Conservation (phyloP, 2,329 filamentous ascomycete species). For the Epichloe aotearoae region DNA sequence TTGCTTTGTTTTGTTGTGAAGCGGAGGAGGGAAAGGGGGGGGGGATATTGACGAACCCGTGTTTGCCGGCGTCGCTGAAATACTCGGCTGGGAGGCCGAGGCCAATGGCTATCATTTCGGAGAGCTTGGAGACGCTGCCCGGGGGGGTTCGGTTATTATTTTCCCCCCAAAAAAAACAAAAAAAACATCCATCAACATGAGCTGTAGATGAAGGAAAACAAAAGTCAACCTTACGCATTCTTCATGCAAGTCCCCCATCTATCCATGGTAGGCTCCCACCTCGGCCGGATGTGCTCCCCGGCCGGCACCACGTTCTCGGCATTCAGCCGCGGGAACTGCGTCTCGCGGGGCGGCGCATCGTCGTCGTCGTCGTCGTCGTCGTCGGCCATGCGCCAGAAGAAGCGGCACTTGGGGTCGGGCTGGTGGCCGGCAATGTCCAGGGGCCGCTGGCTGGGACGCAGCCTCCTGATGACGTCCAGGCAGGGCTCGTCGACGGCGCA, state of each 20-base stretch:
- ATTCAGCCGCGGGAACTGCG: slow-evolving; percentile 41
- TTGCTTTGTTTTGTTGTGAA: not conserved
- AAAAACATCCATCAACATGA: too few species aligned
- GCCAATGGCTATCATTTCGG: slow-evolving; percentile 45
- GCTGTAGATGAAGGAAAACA: too few species aligned
- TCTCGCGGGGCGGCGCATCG: slow-evolving; percentile 24
- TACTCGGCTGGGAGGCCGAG: slow-evolving; percentile 38
- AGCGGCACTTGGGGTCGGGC: slow-evolving; percentile 49
- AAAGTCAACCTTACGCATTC: slow-evolving; percentile 30
- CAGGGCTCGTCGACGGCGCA: slow-evolving; percentile 50
- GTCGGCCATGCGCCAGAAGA: slow-evolving; percentile 45
- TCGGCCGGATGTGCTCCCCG: slow-evolving; percentile 31
- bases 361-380: too few species aligned
- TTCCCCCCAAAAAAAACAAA: too few species aligned
- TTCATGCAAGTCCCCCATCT: slow-evolving; percentile 48
- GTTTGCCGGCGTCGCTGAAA: slow-evolving; percentile 41
- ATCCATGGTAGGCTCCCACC: slow-evolving; percentile 42
- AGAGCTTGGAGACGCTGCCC: slow-evolving; percentile 39
- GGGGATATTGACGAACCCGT: slow-evolving; percentile 28
- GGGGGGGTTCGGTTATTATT: too few species aligned
- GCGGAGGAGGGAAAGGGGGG: not conserved
- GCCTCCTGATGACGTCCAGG: slow-evolving; percentile 39
- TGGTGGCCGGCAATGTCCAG: slow-evolving; percentile 42
- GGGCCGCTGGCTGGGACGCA: slow-evolving; percentile 42
- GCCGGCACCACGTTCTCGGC: slow-evolving; percentile 41